Evolutionary conservation across 2,329 filamentous ascomycete species (phyloP).

Genomic region (Clathrospora elynae): DNA sequence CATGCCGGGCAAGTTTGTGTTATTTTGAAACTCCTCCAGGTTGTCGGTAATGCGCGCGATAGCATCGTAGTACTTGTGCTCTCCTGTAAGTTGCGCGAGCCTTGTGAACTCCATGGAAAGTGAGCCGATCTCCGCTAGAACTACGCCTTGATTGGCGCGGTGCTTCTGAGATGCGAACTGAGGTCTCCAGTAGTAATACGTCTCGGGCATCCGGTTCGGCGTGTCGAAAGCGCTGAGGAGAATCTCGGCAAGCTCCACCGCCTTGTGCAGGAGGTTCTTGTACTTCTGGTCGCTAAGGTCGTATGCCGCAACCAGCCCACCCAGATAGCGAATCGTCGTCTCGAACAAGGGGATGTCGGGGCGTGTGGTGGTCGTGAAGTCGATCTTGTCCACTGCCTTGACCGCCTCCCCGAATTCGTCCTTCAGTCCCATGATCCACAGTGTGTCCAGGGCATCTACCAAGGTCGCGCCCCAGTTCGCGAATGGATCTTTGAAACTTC

Average conservation of each 20-base stretch:
- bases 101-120: slow-evolving; percentile 57
- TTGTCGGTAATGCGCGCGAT: slow-evolving; percentile 53
- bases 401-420: slow-evolving; percentile 70
- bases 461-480: slow-evolving; percentile 89
- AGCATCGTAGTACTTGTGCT: slow-evolving; percentile 56
- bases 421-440: slow-evolving; percentile 73
- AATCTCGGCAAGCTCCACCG: slow-evolving; percentile 66
- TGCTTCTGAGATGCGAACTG: slow-evolving; percentile 47
- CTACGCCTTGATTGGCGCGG: slow-evolving; percentile 48
- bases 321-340: slow-evolving; percentile 73
- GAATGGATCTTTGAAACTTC: slow-evolving; percentile 75
- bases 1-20: slow-evolving; percentile 55
- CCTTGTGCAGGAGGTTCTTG: slow-evolving; percentile 63
- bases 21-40: slow-evolving; percentile 52
- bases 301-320: slow-evolving; percentile 71
- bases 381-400: slow-evolving; percentile 61
- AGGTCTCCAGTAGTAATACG: slow-evolving; percentile 62
- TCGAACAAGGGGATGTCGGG: slow-evolving; percentile 69
- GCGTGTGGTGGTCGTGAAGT: slow-evolving; percentile 62
- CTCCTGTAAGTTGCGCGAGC: slow-evolving; percentile 54
- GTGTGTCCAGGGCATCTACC: slow-evolving; percentile 74
- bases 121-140: slow-evolving; percentile 56
- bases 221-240: slow-evolving; percentile 71
- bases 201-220: slow-evolving; percentile 68
- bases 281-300: slow-evolving; percentile 64